Percentiles rank a stretch among this genome's conserved stretches.
Conservation (phyloP, 2,329 filamentous ascomycete species). For the Neofusicoccum cordaticola region DNA sequence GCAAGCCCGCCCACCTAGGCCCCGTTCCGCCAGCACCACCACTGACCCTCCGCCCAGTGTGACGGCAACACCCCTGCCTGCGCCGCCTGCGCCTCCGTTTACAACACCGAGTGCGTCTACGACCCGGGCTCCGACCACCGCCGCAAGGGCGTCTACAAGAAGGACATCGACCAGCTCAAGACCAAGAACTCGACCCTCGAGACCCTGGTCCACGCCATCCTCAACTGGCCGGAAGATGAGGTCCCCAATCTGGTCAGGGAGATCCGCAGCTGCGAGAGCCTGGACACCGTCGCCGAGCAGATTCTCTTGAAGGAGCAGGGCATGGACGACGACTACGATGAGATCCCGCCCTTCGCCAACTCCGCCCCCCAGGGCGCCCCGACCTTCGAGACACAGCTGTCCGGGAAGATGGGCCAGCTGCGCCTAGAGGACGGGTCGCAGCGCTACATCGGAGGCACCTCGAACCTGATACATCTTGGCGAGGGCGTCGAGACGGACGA, state of each 20-base stretch:
- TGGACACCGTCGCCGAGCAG: constrained; percentile 62
- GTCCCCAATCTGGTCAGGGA: constrained; percentile 76
- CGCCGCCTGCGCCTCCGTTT: constrained; percentile 93
- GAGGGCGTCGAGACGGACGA: constrained; percentile 37
- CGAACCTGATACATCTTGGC: constrained; percentile 78
- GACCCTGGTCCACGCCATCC: constrained; percentile 86
- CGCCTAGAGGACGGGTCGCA: constrained; percentile 82
- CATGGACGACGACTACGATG: constrained; percentile 42
- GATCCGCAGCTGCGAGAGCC: constrained; percentile 80
- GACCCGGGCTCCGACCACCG: constrained; percentile 95
- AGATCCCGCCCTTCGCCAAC: constrained; percentile 46
- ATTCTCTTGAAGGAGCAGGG: constrained; percentile 55
- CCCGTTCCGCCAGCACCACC: constrained; percentile 19
- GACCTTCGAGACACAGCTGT: constrained; percentile 72
- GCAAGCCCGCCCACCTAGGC: constrained; percentile 25
- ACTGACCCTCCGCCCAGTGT: constrained; percentile 51
- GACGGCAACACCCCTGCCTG: constrained; percentile 89
- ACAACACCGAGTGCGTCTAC: constrained; percentile 86
- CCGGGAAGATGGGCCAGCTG: constrained; percentile 89
- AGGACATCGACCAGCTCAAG: constrained; percentile 85
- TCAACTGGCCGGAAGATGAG: constrained; percentile 87
- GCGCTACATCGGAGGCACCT: constrained; percentile 90
- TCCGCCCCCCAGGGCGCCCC: constrained; percentile 23
- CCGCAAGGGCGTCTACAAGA: constrained; percentile 93
- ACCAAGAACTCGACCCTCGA: constrained; percentile 84